These are phyloP conservation scores for Hirsutella minnesotensis DNA, from an alignment of 2,329 filamentous ascomycete species.

Conservation along the genomic window DNA sequence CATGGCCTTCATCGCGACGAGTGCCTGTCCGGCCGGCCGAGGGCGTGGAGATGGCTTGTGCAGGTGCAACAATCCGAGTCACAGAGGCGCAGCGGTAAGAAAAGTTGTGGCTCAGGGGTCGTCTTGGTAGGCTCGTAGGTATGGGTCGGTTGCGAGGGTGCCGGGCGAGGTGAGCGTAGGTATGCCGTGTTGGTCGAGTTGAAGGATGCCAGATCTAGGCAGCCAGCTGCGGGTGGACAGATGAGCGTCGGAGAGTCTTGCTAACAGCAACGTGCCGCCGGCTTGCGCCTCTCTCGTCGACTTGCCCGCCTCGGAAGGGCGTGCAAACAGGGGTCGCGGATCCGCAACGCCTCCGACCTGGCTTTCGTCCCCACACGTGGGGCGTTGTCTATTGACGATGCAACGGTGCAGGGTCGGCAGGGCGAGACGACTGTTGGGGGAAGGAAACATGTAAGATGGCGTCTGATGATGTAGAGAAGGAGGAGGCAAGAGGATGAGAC, in stretches of 20 bases:
- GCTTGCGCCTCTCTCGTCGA: not conserved
- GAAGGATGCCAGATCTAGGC: too few species aligned
- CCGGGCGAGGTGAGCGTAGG: too few species aligned
- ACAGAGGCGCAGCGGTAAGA: not conserved
- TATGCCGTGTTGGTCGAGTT: too few species aligned
- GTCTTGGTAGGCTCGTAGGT: too few species aligned
- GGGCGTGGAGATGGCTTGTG: not conserved
- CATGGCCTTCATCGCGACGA: slow-evolving; percentile 28
- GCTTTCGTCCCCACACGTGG: not conserved
- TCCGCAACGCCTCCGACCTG: not conserved
- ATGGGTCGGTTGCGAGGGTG: too few species aligned
- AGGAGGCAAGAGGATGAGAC: not conserved
- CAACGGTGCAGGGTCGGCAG: not conserved
- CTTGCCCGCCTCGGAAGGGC: not conserved
- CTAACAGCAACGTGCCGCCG: not conserved
- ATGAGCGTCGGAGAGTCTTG: too few species aligned
- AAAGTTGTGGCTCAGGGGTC: too few species aligned
- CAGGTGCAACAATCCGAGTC: not conserved
- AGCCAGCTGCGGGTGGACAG: too few species aligned
- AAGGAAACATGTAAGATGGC: not conserved
- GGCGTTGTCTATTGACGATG: not conserved
- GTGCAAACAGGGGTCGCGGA: not conserved
- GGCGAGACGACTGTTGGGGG: not conserved
- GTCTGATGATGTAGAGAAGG: not conserved
- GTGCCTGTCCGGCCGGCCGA: not conserved